Evolutionary conservation across 106 monocot species (phyloP), one percentile per base, ranked within the genome.

Genomic region (Alisma plantagoaquatica): DNA sequence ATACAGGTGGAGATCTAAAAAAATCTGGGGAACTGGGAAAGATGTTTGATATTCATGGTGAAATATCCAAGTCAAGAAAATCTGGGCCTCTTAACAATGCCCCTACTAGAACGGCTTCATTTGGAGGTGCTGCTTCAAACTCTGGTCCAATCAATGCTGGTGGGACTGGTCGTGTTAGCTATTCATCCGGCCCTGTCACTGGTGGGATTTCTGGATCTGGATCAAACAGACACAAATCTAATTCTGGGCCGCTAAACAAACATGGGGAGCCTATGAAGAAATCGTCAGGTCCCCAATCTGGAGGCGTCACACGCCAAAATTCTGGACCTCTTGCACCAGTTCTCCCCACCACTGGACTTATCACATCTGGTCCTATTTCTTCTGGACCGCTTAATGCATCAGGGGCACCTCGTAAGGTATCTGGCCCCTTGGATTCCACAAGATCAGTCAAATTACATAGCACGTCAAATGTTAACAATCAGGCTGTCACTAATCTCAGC

Each of bases 21-120:
- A 69, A 61, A 60, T 69, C 69, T 53, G 69, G 69, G 50, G 69
- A 69, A 53, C 53, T 69, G 4, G 69, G 69, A 23, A 69, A 69
- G 30, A 69, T 69, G 69, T 69, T 69, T 45, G 69, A 69, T 32
- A 53, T 69, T 53, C 69, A 60, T 3, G 51, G 11, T 2, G 69
- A 69, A 3, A 20, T 44, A n/a, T 60, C 60, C 6, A 69, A 69
- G 50, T 69, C 69, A 52, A 69, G 69, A 18, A 69, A 60, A 53
- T 69, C 69, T 43, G 69, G 69, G 23, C 69, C 60, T 10, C 29
- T 69, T 2, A 20, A 18, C 21, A 61, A 61, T 69, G 58, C 60
- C 54, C 69, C 69, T 53, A 44, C 60, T n/a, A 60, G 69, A 19
- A 60, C 60, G 21, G 69, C 52, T 21, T 69, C 69, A 61, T 69